Conservation (phyloP, 2,329 filamentous ascomycete genomes). For the Penicillium sp. region DNA sequence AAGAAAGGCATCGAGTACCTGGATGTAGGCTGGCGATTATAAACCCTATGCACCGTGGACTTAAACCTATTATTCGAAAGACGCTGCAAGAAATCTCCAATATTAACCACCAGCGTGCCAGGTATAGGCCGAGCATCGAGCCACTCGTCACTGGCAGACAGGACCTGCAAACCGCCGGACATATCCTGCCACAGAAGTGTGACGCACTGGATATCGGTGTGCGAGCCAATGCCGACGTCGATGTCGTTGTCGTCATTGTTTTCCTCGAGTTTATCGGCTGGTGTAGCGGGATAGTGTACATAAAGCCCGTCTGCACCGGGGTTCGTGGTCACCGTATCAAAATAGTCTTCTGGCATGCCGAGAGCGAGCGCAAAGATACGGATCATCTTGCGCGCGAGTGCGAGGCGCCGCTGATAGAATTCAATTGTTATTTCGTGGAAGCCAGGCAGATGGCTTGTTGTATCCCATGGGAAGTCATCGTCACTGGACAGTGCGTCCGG, state of each 20-base stretch:
- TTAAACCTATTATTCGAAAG: slow-evolving; percentile 46
- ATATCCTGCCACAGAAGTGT: slow-evolving; percentile 43
- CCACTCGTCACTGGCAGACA: slow-evolving; percentile 32
- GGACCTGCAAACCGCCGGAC: slow-evolving; percentile 39
- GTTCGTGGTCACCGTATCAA: slow-evolving; percentile 47
- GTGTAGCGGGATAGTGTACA: slow-evolving; percentile 40
- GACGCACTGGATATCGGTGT: slow-evolving; percentile 44
- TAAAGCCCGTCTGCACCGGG: slow-evolving; percentile 42
- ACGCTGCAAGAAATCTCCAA: slow-evolving; percentile 47
- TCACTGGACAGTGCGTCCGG: slow-evolving; percentile 39
- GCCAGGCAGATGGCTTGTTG: slow-evolving; percentile 40
- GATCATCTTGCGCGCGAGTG: slow-evolving; percentile 45
- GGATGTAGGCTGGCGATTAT: slow-evolving; percentile 26
- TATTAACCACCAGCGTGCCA: slow-evolving; percentile 46
- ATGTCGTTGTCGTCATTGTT: slow-evolving; percentile 5
- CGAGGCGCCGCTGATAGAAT: slow-evolving; percentile 29
- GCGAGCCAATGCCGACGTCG: slow-evolving; percentile 41
- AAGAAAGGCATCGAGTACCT: slow-evolving; percentile 52
- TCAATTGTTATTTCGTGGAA: slow-evolving; percentile 18
- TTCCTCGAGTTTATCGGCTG: slow-evolving; percentile 21
- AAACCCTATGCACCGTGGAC: slow-evolving; percentile 46
- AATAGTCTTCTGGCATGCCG: slow-evolving; percentile 47
- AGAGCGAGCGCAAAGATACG: slow-evolving; percentile 49
- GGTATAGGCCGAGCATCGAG: slow-evolving; percentile 28
- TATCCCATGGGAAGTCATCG: slow-evolving; percentile 49